Base-by-base conservation (phyloP, 1,284 basidiomycete species). In the Trametes hirsuta region DNA sequence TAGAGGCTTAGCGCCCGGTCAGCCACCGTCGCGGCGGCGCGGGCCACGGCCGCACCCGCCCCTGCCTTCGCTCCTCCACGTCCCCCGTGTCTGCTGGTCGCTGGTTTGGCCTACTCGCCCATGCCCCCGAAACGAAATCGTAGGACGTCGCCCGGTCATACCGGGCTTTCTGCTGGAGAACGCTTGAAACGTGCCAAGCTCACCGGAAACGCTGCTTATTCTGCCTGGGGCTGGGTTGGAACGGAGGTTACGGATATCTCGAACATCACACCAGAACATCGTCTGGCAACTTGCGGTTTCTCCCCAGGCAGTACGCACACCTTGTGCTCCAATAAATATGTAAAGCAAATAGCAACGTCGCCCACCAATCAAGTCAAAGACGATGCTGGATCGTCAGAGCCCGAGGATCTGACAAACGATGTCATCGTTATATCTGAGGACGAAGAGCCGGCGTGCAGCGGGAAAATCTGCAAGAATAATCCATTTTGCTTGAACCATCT, bases 401-500 rank as follows among this genome's bases (percentile, higher is more conserved):
- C 68, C 18, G 81, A 80, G 56, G 81, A 82, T 68, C 74, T 80
- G 12, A 77, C 79, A 44, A 83, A 83, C 64, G 88, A 89, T 68
- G 73, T 90, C 44, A 87, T 91, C 53, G 77, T 89, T 22, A 79
- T 91, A 41, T 86, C 87, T 1, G 89, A 90, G 52, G 84, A 88
- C 51, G 87, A 90, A 36, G 73, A 71, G 45, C 71, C 74, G 1
- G 65, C 69, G 15, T 96, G 94, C 70, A 80, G 74, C 51, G 82
- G 81, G 64, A 90, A 84, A 60, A 53, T 62, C 4, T 97, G 95
- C 74, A 87, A 81, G 68, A 75, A 73, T 51, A 93, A 93, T 69
- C 91, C 92, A 6, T 84, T 87, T 58, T 97, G 95, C 72, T 76
- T 94, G 63, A 96, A 95, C 71, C 86, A 93, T 74, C 75, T 97